Base-by-base conservation (phyloP, 2,329 filamentous ascomycete genomes). In the Beauveria australis region DNA sequence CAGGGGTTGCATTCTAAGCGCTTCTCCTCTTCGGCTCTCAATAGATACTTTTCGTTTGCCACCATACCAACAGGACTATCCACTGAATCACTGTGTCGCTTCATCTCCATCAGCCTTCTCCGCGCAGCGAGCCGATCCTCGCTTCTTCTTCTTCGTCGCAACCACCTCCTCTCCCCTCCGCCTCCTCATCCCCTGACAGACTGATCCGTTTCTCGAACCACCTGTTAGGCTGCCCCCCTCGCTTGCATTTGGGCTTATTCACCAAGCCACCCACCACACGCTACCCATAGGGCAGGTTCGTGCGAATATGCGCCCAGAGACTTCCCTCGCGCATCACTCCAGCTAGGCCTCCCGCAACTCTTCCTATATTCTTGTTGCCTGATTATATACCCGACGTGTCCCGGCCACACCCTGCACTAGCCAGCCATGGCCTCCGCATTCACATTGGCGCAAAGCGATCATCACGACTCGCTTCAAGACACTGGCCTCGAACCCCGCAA, bases 391-490 rank as follows among this genome's bases (percentile, higher is more conserved):
- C 66, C 66, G 66, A 43, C 51, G 62, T 63, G 58, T 61, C 61
- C 64, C 64, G 43, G 64, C 66, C 64, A 60, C 64, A 64, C 65
- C 66, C 65, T 43, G 9, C 65, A 62, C 64, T 54, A 51, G 64
- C 66, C 67, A 69, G 69, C 66, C 68, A 79, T 80, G 77, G 73
- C 77, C 72, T 78, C 75, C 54, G 72, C 73, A 66, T 78, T 74
- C 67, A 74, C 74, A 62, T 69, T 75, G 64, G 72, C 73, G 63
- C 73, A 74, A 63, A 69, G 73, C 61, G 74, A 72, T 66, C 71
- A 77, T 66, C 69, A 74, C 66, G 72, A 76, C 66, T 66, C 68
- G 53, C 64, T 70, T 60, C 67, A 57, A 48, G 68, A 72, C 61
- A 67, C 67, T 63, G 70, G 67, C 61, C 66, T 66, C 59, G 69